Evolutionary conservation across 2,329 filamentous ascomycete genomes (phyloP).

Genomic region (Emergomyces pasteurianus): DNA sequence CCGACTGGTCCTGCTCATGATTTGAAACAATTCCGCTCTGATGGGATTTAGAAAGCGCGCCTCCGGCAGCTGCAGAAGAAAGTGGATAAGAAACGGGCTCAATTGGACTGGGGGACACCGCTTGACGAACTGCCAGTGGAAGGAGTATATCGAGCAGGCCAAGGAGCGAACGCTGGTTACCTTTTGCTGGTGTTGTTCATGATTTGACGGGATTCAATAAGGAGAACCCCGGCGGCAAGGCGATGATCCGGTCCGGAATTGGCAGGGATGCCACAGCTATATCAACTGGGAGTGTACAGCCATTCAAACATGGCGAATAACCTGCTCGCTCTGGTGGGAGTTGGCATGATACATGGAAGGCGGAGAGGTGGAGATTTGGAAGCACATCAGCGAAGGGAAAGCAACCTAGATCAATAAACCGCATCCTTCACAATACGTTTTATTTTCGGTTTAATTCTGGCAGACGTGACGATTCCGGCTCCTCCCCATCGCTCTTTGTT

Average conservation of each 20-base stretch:
- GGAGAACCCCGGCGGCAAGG: slow-evolving; percentile 79
- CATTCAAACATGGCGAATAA: slow-evolving; percentile 86
- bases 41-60: slow-evolving; percentile 85
- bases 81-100: slow-evolving; percentile 70
- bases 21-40: slow-evolving; percentile 78
- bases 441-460: not conserved
- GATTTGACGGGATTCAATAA: slow-evolving; percentile 73
- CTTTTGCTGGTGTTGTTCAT: slow-evolving; percentile 74
- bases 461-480: not conserved
- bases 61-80: slow-evolving; percentile 85
- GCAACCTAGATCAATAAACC: not conserved
- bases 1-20: slow-evolving; percentile 70
- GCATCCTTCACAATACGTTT: not conserved
- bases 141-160: slow-evolving; percentile 62
- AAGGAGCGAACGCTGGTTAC: slow-evolving; percentile 60
- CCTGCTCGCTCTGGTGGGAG: slow-evolving; percentile 72
- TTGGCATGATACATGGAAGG: slow-evolving; percentile 75
- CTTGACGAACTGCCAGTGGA: slow-evolving; percentile 79
- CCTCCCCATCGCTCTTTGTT: not conserved
- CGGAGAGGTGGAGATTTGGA: slow-evolving; percentile 86
- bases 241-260: slow-evolving; percentile 66
- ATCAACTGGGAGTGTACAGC: slow-evolving; percentile 73
- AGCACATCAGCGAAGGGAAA: slow-evolving; percentile 44
- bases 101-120: slow-evolving; percentile 73
- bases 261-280: slow-evolving; percentile 85